Conservation (phyloP, 768 basidiomycete genomes). For the Tulasnella sp. region DNA sequence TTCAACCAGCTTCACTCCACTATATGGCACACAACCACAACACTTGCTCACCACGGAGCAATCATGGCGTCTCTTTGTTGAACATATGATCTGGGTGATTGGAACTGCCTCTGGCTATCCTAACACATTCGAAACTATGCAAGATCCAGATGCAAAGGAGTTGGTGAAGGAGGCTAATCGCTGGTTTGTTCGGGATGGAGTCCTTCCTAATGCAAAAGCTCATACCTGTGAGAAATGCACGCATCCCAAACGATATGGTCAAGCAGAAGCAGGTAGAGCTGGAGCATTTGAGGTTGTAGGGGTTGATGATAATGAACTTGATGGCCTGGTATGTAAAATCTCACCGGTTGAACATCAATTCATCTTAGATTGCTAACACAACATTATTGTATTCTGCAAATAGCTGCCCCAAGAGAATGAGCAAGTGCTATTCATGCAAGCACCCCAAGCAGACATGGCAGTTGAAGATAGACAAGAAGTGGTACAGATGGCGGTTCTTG, state of each 20-base stretch:
- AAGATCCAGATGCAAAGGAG: slow-evolving; percentile 17
- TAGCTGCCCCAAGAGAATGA: no score
- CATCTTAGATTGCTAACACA: no score
- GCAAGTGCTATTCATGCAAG: no score
- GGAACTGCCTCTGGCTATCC: slow-evolving; percentile 18
- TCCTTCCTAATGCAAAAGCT: slow-evolving; percentile 9
- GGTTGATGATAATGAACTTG: neutral
- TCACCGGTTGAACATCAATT: no score
- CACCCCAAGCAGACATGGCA: slow-evolving; percentile 1
- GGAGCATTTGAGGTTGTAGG: neutral
- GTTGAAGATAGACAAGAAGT: slow-evolving; percentile 18
- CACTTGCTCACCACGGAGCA: slow-evolving; percentile 20
- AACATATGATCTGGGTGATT: slow-evolving; percentile 22
- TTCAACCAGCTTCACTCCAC: neutral
- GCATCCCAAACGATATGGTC: slow-evolving; percentile 21
- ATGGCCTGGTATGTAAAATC: no score
- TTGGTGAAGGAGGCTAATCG: slow-evolving; percentile 16
- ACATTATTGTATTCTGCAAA: no score
- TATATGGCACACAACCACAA: neutral
- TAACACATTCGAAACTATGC: slow-evolving; percentile 13
- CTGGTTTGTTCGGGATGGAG: slow-evolving; percentile 19
- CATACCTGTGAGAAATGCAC: slow-evolving; percentile 22
- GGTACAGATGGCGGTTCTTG: slow-evolving; percentile 27
- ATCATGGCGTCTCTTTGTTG: slow-evolving; percentile 23
- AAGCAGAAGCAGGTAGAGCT: neutral